Evolutionary conservation across 2,329 filamentous ascomycete genomes (phyloP), one percentile per base, ranked within the genome.

Genomic region (Pseudogymnoascus sp.): DNA sequence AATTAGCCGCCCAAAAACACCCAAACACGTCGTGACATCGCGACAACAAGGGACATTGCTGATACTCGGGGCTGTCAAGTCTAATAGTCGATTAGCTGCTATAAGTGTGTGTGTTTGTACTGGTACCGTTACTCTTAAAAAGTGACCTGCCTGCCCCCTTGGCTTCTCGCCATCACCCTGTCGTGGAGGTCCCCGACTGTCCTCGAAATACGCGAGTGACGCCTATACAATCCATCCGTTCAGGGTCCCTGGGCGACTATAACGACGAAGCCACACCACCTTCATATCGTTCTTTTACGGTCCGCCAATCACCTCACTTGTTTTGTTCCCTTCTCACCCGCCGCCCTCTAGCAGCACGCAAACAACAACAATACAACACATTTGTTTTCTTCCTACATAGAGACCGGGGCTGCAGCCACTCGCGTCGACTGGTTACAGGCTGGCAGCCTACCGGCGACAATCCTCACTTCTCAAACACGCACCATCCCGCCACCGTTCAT

Each of bases 1-100:
- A 37, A 40, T 59, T 40, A 59, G 21, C 57, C 33, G 17, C 57
- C 33, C 57, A 40, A 59, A 59, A 59, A 15, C 35, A 58, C 33
- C 57, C 57, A 37, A 24, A 59, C 33, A 59, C 33, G 36, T 26
- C 57, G 57, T 33, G 47, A 54, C 47, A 17, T 54, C 21, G 47
- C 47, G 47, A 54, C 47, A 54, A 54, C 17, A 54, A 54, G 29
- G 7, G 47, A 54, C 47, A 54, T 54, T 54, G 26, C 29, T 54
- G 47, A 54, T 54, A 54, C 47, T 10, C 47, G 17, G 29, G n/a
- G n/a, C 47, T 54, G 15, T 33, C 47, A 33, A 17, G 47, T 54
- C 9, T 33, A 33, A 7, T 33, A 33, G 47, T 7, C 47, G 8
- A 29, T 33, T 54, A 33, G 44, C 26, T 54, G 44, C 3, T 17